Conservation (phyloP, 495 filamentous ascomycete species). For the Neurospora discreta region DNA sequence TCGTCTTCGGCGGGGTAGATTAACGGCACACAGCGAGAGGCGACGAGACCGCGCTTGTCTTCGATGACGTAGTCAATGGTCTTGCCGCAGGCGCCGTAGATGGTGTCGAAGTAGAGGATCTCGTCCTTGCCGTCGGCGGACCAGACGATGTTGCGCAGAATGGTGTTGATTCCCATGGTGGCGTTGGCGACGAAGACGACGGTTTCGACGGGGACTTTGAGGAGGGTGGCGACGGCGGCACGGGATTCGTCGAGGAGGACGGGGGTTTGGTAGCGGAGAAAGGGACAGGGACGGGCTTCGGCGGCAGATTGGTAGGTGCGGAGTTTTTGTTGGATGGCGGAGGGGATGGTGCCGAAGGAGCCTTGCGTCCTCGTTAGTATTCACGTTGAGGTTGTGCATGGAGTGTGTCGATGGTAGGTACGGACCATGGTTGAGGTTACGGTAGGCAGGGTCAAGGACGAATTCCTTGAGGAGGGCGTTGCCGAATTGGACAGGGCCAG, state of each 20-base stretch:
- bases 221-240: conserved; percentile 46
- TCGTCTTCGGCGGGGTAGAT: conserved; percentile 50
- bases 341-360: conserved; percentile 70
- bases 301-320: conserved; percentile 44
- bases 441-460: conserved; percentile 53
- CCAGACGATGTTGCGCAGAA: conserved; percentile 60
- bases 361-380: conserved; percentile 28
- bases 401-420: neutral
- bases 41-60: conserved; percentile 25
- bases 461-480: conserved; percentile 57
- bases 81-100: conserved; percentile 69
- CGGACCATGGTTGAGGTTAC: conserved; percentile 76
- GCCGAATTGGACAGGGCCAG: conserved; percentile 33
- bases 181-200: conserved; percentile 75
- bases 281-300: conserved; percentile 60
- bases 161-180: conserved; percentile 67
- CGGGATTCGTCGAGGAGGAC: conserved; percentile 52
- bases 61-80: conserved; percentile 59
- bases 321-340: conserved; percentile 43
- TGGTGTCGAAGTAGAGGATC: conserved; percentile 58
- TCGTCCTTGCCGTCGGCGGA: conserved; percentile 40
- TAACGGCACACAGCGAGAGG: conserved; percentile 39
- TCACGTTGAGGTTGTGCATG: neutral
- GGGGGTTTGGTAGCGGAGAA: conserved; percentile 54
- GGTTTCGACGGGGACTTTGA: conserved; percentile 50